Percentiles rank a stretch among this genome's conserved stretches.
Conservation (phyloP, 225 moss, liverwort and hornwort genomes). For the Ulota crispa region DNA sequence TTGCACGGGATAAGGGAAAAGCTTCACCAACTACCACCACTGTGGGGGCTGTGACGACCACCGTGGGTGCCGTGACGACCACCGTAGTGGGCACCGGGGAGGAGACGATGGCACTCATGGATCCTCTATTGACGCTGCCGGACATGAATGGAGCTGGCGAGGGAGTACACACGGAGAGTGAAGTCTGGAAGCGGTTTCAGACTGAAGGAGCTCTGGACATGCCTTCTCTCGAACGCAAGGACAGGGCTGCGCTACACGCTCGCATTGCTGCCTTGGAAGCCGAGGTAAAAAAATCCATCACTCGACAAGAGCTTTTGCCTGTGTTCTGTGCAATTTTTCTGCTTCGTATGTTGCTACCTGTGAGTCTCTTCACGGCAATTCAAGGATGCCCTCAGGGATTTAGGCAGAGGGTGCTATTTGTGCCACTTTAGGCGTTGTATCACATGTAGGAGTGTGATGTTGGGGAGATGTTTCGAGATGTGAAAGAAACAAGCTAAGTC, state of each 20-base stretch:
- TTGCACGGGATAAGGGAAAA: conserved; percentile 58
- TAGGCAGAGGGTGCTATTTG: too few relatives aligned
- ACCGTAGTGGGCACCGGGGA: conserved; percentile 36
- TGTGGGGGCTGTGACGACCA: conserved; percentile 36
- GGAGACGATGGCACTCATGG: conserved; percentile 41
- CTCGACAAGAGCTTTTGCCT: neutral
- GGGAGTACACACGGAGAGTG: conserved; percentile 64
- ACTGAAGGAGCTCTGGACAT: conserved; percentile 84
- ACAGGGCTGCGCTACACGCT: conserved; percentile 84
- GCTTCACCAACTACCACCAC: conserved; percentile 27
- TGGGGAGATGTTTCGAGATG: neutral
- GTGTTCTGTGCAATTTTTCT: neutral
- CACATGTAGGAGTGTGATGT: neutral
- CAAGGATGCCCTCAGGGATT: neutral
- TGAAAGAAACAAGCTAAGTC: neutral
- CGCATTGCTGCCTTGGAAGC: conserved; percentile 87
- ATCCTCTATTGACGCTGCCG: conserved; percentile 57
- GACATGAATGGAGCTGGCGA: conserved; percentile 59
- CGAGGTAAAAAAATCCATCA: conserved; percentile 51
- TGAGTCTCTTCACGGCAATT: neutral
- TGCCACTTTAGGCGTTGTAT: neutral
- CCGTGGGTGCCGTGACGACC: conserved; percentile 40
- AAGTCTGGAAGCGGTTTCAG: conserved; percentile 91
- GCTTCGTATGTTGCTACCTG: neutral
- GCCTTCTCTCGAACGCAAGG: conserved; percentile 93